These are phyloP conservation scores for Botrytis deweyae DNA, from an alignment of 2,329 filamentous ascomycete species.

Conservation along the genomic window DNA sequence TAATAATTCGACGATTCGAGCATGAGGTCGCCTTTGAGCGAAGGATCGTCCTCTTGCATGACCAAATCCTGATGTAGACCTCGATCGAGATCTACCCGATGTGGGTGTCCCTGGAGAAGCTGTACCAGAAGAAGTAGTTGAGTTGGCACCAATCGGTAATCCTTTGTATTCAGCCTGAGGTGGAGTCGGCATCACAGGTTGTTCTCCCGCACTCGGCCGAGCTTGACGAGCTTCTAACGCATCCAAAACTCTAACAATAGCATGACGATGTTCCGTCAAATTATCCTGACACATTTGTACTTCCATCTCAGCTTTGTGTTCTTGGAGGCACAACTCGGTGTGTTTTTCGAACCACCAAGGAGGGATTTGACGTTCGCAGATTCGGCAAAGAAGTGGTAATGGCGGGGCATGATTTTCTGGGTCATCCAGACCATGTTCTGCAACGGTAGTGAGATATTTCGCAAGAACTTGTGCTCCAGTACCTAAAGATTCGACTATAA, in stretches of 20 bases:
- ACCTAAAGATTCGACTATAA: slow-evolving; percentile 90
- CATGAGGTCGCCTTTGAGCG: slow-evolving; percentile 83
- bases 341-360: slow-evolving; percentile 99
- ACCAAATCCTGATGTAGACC: slow-evolving; percentile 67
- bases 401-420: slow-evolving; percentile 77
- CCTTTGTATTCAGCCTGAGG: slow-evolving; percentile 83
- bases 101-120: slow-evolving; percentile 71
- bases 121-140: slow-evolving; percentile 65
- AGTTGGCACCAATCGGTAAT: slow-evolving; percentile 71
- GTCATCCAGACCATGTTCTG: slow-evolving; percentile 77
- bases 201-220: slow-evolving; percentile 58
- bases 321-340: slow-evolving; percentile 91
- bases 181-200: slow-evolving; percentile 43
- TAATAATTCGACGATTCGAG: slow-evolving; percentile 90
- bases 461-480: slow-evolving; percentile 94
- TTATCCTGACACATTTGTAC: slow-evolving; percentile 94
- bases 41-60: slow-evolving; percentile 84
- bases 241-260: slow-evolving; percentile 93
- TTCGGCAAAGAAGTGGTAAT: slow-evolving; percentile 84
- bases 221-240: slow-evolving; percentile 78
- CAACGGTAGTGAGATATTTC: slow-evolving; percentile 85
- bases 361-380: slow-evolving; percentile 94
- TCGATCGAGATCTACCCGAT: slow-evolving; percentile 64
- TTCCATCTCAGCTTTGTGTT: slow-evolving; percentile 96
- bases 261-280: slow-evolving; percentile 86